Evolutionary conservation across 352 stramenopile species (phyloP).

Genomic region (Pythium monospermum): DNA sequence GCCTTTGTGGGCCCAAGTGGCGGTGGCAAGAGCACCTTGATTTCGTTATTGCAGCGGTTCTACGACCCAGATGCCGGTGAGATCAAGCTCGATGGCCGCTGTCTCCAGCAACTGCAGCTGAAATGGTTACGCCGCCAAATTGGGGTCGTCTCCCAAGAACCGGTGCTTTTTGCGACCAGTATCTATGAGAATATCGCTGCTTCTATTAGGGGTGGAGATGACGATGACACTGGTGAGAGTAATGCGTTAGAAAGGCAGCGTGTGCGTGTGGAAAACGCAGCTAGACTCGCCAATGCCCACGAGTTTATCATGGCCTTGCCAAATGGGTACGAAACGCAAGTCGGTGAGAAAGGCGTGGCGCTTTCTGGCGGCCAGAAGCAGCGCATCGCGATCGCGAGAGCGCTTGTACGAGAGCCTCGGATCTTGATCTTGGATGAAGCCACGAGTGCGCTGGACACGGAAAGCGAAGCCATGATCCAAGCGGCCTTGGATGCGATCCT

Average conservation of each 20-base stretch:
- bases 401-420: constrained; percentile 46
- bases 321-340: constrained; percentile 45
- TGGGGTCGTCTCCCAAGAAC: constrained; percentile 62
- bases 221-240: not conserved
- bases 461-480: constrained; percentile 72
- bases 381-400: constrained; percentile 36
- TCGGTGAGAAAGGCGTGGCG: constrained; percentile 58
- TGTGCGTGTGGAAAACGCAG: constrained; percentile 3
- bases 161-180: constrained; percentile 69
- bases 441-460: constrained; percentile 64
- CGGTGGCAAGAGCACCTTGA: constrained; percentile 31
- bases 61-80: constrained; percentile 68
- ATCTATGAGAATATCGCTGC: constrained; percentile 85
- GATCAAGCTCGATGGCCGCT: constrained; percentile 63
- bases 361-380: constrained; percentile 60
- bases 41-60: constrained; percentile 68
- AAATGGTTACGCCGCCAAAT: constrained; percentile 44
- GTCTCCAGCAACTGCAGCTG: constrained; percentile 56
- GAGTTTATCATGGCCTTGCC: constrained; percentile 16
- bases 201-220: constrained; percentile 3
- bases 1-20: constrained; percentile 20
- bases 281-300: constrained; percentile 6
- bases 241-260: not conserved
- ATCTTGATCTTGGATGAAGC: constrained; percentile 73
- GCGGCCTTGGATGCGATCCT: constrained; percentile 36